Base-by-base conservation (phyloP, 768 basidiomycete species). In the Boletus sp. region DNA sequence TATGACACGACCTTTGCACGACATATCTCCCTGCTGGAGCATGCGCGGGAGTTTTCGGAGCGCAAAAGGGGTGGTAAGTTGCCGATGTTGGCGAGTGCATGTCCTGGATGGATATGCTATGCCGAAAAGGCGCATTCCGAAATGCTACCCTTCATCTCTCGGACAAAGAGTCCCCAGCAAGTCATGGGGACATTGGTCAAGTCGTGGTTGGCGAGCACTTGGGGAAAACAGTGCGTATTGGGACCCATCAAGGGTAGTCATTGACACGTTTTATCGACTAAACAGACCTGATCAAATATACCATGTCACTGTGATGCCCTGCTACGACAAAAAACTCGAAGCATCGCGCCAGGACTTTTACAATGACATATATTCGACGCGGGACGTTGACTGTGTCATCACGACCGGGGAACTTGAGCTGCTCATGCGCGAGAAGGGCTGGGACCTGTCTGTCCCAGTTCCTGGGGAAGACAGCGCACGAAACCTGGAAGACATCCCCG, bases 51-150 rank as follows among this genome's bases (percentile, higher is more conserved):
- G 69, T 96, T 90, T 67, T 64, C 78, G 51, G 93, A 96, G 64
- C 81, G 93, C 21, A 81, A 64, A 67, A 72, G 37, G n/a, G 58
- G 62, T 25, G 64, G 66, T 11, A 59, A 57, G 21, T 71, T 98
- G 27, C 97, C 97, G 0, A 94, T 99, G 85, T 76, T 99, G 25
- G 87, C 93, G 5, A 94, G 93, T 62, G 93, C 97, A 15, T 98
- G 97, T 73, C 97, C 97, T 0, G 97, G 97, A 15, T 98, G 97
- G 97, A 89, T 99, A 53, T 99, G 97, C 69, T 98, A 98, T 70
- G 96, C 94, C 17, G 97, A 99, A 73, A 99, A 99, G 76, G 87
- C 96, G 1, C 96, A 97, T 64, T 79, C 87, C 4, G 94, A 96
- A 69, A 87, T 99, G 80, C 68, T 99, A 21, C 94, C 94, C 5